Conservation (phyloP, 1,284 basidiomycete species). For the Ustilago bromivora region DNA sequence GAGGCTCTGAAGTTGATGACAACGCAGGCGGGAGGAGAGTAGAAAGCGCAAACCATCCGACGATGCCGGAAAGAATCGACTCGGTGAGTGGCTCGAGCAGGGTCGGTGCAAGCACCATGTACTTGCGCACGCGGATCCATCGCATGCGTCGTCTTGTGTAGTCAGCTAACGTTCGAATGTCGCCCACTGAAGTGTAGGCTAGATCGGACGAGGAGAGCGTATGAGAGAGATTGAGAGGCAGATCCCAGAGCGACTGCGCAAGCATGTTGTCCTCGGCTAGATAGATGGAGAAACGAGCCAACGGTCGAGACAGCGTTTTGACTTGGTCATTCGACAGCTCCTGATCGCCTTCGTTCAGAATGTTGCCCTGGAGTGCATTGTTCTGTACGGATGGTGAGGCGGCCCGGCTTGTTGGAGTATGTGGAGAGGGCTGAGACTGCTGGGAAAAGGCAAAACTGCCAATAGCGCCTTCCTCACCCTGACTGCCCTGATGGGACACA, state of each 20-base stretch:
- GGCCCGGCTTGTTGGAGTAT: conserved; percentile 9
- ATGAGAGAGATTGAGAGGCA: conserved; percentile 60
- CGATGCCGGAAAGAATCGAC: conserved; percentile 60
- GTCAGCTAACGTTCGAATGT: conserved; percentile 63
- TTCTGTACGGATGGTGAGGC: conserved; percentile 8
- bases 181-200: conserved; percentile 65
- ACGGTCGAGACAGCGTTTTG: conserved; percentile 48
- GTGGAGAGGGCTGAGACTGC: conserved; percentile 4
- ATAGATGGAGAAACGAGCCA: conserved; percentile 68
- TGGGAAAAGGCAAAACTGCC: conserved; percentile 61
- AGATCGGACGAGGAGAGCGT: conserved; percentile 56
- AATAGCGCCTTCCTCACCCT: conserved; percentile 57
- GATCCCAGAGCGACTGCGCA: conserved; percentile 62
- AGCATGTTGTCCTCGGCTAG: conserved; percentile 70
- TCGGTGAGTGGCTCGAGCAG: conserved; percentile 67
- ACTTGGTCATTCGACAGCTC: conserved; percentile 32
- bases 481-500: conserved; percentile 46
- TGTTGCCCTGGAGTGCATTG: neutral
- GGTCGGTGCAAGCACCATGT: conserved; percentile 66
- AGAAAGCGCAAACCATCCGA: conserved; percentile 56
- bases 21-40: conserved; percentile 23
- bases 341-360: neutral
- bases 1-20: neutral
- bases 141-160: conserved; percentile 65
- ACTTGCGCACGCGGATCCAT: conserved; percentile 69